Evolutionary conservation across 768 basidiomycete species (phyloP).

Genomic region (Harrya chromipes): DNA sequence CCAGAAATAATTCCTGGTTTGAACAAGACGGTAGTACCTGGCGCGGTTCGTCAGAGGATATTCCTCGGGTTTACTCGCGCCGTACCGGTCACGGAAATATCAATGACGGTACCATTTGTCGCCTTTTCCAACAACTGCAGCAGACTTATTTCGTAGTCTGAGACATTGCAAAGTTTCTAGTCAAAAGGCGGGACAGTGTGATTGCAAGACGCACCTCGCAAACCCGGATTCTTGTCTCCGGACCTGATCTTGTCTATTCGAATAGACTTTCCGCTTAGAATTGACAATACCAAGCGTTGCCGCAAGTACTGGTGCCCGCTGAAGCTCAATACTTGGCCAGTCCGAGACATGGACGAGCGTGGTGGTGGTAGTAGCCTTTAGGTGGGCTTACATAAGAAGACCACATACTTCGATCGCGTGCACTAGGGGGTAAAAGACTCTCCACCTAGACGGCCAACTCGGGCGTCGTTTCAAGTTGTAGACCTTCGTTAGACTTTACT

Average conservation of each 20-base stretch:
- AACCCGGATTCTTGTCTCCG: slow-evolving; percentile 91
- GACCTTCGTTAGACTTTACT: slow-evolving; percentile 13
- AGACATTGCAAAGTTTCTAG: background rate
- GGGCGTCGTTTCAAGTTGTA: slow-evolving; percentile 7
- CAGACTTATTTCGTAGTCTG: slow-evolving; percentile 92
- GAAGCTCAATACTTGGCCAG: slow-evolving; percentile 49
- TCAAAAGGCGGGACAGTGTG: background rate
- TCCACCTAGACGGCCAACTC: slow-evolving; percentile 1
- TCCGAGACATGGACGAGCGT: slow-evolving; percentile 36
- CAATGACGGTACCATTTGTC: slow-evolving; percentile 92
- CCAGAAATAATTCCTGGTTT: slow-evolving; percentile 92
- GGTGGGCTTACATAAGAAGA: slow-evolving; percentile 26
- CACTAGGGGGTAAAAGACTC: background rate
- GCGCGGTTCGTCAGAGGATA: slow-evolving; percentile 1
- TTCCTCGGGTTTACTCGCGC: background rate
- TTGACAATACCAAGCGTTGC: slow-evolving; percentile 81
- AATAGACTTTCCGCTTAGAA: slow-evolving; percentile 83
- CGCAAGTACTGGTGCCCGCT: slow-evolving; percentile 83
- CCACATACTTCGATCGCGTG: slow-evolving; percentile 2
- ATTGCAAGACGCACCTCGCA: slow-evolving; percentile 58
- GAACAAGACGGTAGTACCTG: slow-evolving; percentile 87
- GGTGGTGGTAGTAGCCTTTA: background rate
- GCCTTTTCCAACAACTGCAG: slow-evolving; percentile 84
- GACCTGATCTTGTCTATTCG: slow-evolving; percentile 85
- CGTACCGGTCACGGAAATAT: slow-evolving; percentile 93